Evolutionary conservation across 352 stramenopile species (phyloP).

Genomic region (Globisporangium orthogonon): DNA sequence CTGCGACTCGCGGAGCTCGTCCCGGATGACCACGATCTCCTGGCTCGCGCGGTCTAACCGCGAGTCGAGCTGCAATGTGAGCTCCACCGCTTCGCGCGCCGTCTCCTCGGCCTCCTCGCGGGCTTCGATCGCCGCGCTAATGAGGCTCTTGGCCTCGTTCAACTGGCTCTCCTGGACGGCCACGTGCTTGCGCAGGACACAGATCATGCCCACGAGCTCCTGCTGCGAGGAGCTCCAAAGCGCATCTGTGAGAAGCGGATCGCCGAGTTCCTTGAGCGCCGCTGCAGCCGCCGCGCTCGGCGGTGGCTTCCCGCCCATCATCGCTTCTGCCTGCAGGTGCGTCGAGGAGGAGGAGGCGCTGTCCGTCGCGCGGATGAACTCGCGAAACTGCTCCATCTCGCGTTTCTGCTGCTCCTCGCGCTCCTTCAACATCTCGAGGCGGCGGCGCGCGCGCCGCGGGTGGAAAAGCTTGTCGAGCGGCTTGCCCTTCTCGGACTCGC

Average conservation of each 20-base stretch:
- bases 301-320: not conserved
- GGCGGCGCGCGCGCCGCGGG: conserved; percentile 53
- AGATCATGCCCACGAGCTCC: conserved; percentile 69
- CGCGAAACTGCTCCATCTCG: conserved; percentile 86
- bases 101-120: conserved; percentile 68
- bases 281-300: conserved; percentile 12
- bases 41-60: conserved; percentile 58
- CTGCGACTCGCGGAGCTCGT: conserved; percentile 21
- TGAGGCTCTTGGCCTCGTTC: conserved; percentile 61
- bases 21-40: conserved; percentile 26
- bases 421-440: conserved; percentile 57
- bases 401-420: conserved; percentile 69
- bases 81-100: conserved; percentile 63
- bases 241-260: conserved; percentile 49
- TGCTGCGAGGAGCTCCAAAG: conserved; percentile 36
- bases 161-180: conserved; percentile 68
- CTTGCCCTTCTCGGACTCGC: conserved; percentile 37
- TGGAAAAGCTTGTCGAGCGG: conserved; percentile 76
- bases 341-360: conserved; percentile 8
- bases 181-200: conserved; percentile 63
- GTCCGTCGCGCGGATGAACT: conserved; percentile 73
- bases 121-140: conserved; percentile 72
- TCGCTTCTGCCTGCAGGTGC: conserved; percentile 11
- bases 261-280: conserved; percentile 33
- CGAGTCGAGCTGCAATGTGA: conserved; percentile 64